Evolutionary conservation across 768 basidiomycete species (phyloP).

Genomic region (Mycena venus): DNA sequence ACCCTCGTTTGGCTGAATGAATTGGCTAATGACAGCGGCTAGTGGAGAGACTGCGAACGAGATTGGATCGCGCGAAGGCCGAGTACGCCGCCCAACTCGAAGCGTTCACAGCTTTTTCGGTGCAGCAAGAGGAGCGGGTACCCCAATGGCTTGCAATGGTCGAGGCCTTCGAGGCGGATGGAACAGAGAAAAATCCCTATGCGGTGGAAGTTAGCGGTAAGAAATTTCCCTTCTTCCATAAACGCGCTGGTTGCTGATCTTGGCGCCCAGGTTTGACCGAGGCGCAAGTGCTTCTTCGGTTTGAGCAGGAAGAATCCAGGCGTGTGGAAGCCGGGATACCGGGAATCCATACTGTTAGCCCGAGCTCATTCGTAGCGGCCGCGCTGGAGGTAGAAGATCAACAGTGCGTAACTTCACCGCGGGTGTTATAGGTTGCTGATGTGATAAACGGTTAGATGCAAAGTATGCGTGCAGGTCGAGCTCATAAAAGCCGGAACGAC

Average conservation of each 20-base stretch:
- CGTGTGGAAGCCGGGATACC: background rate
- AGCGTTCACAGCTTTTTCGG: conserved; percentile 5
- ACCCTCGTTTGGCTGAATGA: background rate
- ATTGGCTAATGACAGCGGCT: background rate
- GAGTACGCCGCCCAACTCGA: background rate
- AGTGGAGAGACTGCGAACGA: background rate
- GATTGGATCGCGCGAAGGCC: background rate
- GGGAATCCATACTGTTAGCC: background rate
- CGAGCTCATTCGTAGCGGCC: background rate
- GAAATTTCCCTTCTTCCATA: background rate
- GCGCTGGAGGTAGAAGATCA: conserved; percentile 5
- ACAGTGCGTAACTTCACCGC: background rate
- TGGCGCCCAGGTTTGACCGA: background rate
- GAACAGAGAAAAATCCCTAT: background rate
- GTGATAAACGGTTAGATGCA: background rate
- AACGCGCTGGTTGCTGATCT: background rate
- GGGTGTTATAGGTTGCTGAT: background rate
- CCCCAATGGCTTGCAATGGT: conserved; percentile 4
- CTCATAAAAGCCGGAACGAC: background rate
- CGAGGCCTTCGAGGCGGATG: background rate
- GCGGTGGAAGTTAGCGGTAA: background rate
- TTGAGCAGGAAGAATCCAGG: background rate
- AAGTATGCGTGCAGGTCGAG: background rate
- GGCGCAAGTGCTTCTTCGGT: background rate
- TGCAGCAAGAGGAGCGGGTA: background rate